Base-by-base conservation (phyloP, 176 grass and related monocot species). In the Ensete ventricosum region DNA sequence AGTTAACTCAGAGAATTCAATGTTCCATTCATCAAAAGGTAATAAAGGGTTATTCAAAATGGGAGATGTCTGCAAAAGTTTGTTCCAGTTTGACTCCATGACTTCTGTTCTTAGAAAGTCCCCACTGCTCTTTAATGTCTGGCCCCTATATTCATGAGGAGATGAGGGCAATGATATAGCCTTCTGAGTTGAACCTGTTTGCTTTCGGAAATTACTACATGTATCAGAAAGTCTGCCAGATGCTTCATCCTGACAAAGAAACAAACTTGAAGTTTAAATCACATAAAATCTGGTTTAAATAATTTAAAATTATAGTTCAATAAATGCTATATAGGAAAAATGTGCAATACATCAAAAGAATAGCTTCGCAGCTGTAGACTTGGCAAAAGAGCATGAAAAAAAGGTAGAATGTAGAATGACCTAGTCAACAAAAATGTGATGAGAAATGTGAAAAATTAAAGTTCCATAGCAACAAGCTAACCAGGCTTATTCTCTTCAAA, bases 141-240 rank as follows among this genome's bases (percentile, higher is more conserved):
- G 70, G 26, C 73, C 82, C 19, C 75, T 68, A 75, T 90, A 98
- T 84, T 82, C 81, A 90, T 93, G 82, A 43, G 94, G 94, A 17
- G 90, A 98, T 49, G 90, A 93, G 77, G 94, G 94, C 67, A 98
- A 85, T 67, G 94, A 98, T 57, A 98, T 82, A 55, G 94, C 90
- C 86, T 78, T 98, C 59, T 93, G 90, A 80, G 75, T 79, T 80
- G 77, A 84, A 84, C 84, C 6, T 57, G 52, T 75, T 26, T 90
- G 83, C 62, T 86, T 86, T 84, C 84, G 87, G 52, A 83, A 81
- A 81, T 84, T 52, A 72, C 83, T 85, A 63, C 67, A 80, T 55
- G 77, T 80, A 62, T 57, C 34, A 43, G 34, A 43, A 43, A 43
- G 34, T 43, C 34, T 43, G 4, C 34, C 34, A 64, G 76, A 86